Evolutionary conservation across 75 land plant species (phyloP).

Genomic region (Selaginella moellendorffii): DNA sequence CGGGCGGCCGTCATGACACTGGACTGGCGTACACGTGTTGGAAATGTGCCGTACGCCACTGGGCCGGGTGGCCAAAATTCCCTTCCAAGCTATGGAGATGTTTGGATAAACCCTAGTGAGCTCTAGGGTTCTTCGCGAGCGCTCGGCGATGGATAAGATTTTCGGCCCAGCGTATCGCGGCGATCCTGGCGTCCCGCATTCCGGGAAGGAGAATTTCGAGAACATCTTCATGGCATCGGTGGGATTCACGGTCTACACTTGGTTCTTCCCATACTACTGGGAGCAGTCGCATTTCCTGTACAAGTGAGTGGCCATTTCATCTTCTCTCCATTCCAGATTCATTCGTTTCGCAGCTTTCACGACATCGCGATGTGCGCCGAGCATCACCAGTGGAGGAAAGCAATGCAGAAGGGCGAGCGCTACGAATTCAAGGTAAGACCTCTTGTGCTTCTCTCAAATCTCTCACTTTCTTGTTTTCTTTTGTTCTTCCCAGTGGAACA

Average conservation of each 20-base stretch:
- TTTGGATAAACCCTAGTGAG: conserved; percentile 1
- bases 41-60: too few species aligned
- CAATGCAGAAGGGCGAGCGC: conserved; percentile 25
- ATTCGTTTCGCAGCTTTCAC: conserved; percentile 31
- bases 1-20: too few species aligned
- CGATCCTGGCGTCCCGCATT: conserved; percentile 49
- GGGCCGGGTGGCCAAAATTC: too few species aligned
- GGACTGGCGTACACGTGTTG: too few species aligned
- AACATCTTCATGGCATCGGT: conserved; percentile 38
- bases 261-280: conserved; percentile 35
- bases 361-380: conserved; percentile 41
- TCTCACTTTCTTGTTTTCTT: background rate
- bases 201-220: conserved; percentile 30
- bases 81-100: too few species aligned
- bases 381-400: conserved; percentile 47
- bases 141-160: conserved; percentile 37
- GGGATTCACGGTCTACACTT: conserved; percentile 34
- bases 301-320: background rate
- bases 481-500: conserved; percentile 50
- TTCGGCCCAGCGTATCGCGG: conserved; percentile 41
- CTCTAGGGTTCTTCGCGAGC: too few species aligned
- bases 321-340: background rate
- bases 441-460: background rate
- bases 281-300: conserved; percentile 19
- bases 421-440: conserved; percentile 34